Percentiles rank a stretch among this genome's conserved stretches.
Evolutionary conservation across 176 grass and related monocot species (phyloP).

Genomic region (Carex kokanica): DNA sequence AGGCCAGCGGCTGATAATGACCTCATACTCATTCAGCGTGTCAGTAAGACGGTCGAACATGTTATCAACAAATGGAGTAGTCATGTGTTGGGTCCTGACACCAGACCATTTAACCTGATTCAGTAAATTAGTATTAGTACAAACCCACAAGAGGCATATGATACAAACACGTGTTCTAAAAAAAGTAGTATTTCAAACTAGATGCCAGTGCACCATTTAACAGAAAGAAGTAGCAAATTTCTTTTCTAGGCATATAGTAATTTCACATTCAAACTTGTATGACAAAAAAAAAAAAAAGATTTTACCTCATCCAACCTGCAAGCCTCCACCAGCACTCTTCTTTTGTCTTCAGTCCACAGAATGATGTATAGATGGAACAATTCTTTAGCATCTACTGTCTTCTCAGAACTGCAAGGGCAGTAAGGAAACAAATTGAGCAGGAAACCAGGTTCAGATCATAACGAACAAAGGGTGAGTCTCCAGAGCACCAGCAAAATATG

Average conservation of each 20-base stretch:
- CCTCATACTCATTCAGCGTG: slow-evolving; percentile 85
- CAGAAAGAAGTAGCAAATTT: not conserved
- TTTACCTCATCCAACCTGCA: slow-evolving; percentile 89
- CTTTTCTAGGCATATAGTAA: not conserved
- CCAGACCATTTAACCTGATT: slow-evolving; percentile 97
- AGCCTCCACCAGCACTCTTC: slow-evolving; percentile 69
- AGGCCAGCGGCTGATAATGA: slow-evolving; percentile 96
- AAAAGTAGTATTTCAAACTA: not conserved
- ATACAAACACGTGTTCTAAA: not conserved
- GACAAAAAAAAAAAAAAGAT: slow-evolving; percentile 17
- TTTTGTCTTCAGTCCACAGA: slow-evolving; percentile 96
- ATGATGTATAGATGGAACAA: slow-evolving; percentile 97
- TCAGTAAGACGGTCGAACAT: slow-evolving; percentile 87
- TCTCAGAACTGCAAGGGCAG: slow-evolving; percentile 47
- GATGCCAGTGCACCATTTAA: not conserved
- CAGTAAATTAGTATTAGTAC: slow-evolving; percentile 12
- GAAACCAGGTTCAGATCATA: not conserved
- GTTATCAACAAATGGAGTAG: slow-evolving; percentile 92
- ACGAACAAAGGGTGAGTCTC: not conserved
- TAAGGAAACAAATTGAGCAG: slow-evolving; percentile 15
- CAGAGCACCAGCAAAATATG: not conserved
- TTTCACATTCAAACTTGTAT: not conserved
- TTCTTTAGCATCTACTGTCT: slow-evolving; percentile 98
- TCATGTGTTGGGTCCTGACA: slow-evolving; percentile 88
- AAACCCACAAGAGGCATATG: not conserved